phyloP scores from a whole-genome alignment of 257 asterid genomes.

The Thymus quinquecostatus region DNA sequence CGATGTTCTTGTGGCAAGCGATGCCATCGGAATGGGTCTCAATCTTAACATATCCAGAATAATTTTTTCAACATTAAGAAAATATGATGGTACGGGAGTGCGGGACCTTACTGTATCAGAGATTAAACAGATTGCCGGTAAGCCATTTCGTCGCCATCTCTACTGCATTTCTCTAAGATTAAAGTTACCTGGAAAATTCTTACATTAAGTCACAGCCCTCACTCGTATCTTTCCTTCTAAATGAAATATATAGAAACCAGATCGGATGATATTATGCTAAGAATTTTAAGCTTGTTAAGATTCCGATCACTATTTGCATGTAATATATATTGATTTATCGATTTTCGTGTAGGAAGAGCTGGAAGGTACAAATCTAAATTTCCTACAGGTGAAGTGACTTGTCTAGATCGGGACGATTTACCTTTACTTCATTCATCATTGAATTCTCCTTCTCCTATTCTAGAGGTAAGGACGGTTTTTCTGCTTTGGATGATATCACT shows the following conservation, averaged over 20 bases:
- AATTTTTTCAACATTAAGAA: conserved; percentile 72
- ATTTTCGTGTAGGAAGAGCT: conserved; percentile 82
- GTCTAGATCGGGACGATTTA: conserved; percentile 62
- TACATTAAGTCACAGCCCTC: too few relatives aligned
- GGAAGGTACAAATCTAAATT: conserved; percentile 90
- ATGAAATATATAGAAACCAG: too few relatives aligned
- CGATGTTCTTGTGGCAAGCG: conserved; percentile 95
- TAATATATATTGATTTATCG: conserved; percentile 10
- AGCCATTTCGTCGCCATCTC: conserved; percentile 20
- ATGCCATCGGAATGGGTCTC: conserved; percentile 99
- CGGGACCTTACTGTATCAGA: conserved; percentile 85
- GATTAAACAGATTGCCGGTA: conserved; percentile 98
- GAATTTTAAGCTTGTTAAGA: not conserved
- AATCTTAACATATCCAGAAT: conserved; percentile 95
- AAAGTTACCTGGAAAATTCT: conserved; percentile 13
- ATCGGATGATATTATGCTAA: too few relatives aligned
- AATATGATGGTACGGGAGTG: conserved; percentile 76
- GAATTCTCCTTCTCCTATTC: conserved; percentile 72
- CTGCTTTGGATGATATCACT: not conserved
- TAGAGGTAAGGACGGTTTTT: conserved; percentile 61
- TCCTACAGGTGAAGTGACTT: conserved; percentile 92
- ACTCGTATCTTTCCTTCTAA: too few relatives aligned
- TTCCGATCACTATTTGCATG: not conserved
- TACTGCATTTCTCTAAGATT: conserved; percentile 20
- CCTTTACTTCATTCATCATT: conserved; percentile 83